phyloP scores from a whole-genome alignment of 2,329 filamentous ascomycete genomes.

The Xylariaceae sp. region DNA sequence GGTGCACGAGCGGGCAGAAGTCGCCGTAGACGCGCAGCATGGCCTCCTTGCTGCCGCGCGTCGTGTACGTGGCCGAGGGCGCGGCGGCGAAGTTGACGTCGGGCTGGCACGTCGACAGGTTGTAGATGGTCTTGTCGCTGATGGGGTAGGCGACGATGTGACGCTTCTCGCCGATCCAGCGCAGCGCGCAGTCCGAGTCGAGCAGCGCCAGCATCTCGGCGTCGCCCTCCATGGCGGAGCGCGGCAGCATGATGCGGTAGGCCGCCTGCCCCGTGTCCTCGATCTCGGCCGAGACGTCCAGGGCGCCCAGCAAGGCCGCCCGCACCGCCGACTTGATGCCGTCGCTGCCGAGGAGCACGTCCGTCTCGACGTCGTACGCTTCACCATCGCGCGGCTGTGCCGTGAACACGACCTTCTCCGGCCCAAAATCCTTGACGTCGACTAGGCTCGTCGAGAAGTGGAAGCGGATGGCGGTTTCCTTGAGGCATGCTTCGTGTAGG shows the following conservation, averaged over 20 bases:
- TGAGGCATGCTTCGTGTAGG: conserved; percentile 63
- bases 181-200: conserved; percentile 57
- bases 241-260: conserved; percentile 69
- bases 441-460: conserved; percentile 54
- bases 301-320: conserved; percentile 44
- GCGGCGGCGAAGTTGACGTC: conserved; percentile 53
- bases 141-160: conserved; percentile 78
- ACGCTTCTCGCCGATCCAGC: conserved; percentile 68
- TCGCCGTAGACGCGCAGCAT: conserved; percentile 56
- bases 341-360: conserved; percentile 46
- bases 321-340: conserved; percentile 48
- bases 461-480: conserved; percentile 57
- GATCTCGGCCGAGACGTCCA: conserved; percentile 46
- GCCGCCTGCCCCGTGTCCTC: conserved; percentile 68
- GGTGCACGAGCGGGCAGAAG: conserved; percentile 52
- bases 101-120: conserved; percentile 55
- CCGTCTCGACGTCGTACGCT: conserved; percentile 44
- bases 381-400: conserved; percentile 49
- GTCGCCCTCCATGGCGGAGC: conserved; percentile 58
- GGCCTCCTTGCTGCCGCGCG: conserved; percentile 49
- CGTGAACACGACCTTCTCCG: conserved; percentile 47
- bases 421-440: conserved; percentile 49
- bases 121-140: conserved; percentile 57
- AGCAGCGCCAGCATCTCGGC: conserved; percentile 61
- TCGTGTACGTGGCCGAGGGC: conserved; percentile 54